Base-by-base conservation (phyloP, 2,329 filamentous ascomycete genomes). In the Thelonectria rubi region DNA sequence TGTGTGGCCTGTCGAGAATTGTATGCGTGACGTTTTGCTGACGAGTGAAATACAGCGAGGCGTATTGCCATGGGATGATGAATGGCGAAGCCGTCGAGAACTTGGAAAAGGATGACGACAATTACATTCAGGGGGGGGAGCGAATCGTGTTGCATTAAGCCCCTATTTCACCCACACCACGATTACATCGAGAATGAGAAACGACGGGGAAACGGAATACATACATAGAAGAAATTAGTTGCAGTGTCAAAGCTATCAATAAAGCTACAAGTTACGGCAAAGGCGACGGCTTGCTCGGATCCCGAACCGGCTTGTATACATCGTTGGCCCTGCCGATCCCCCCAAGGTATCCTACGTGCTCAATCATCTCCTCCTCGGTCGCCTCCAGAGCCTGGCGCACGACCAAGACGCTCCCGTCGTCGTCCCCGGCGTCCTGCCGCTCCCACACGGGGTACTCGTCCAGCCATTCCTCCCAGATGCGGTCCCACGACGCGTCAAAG, bases 401-500 rank as follows among this genome's bases (percentile, higher is more conserved):
- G 26, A 68, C 54, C 50, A 73, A 67, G 12, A 51, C 17, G 3
- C 63, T 54, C 0, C 54, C 63, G 9, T 60, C 49, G 2, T 60
- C 54, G 1, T 49, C 30, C 6, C 32, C 39, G 26, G 45, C 45
- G 3, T 52, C 37, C 8, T 57, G 46, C 10, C 6, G 24, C 20
- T 49, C 24, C 21, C 58, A 15, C 5, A 65, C 14, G 20, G 70
- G 70, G 40, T 70, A 74, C 52, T 64, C 59, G 1, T 65, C 58
- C 43, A 74, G 17, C 75, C 74, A 77, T n/a, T 59, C 37, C 12
- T 73, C 66, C 75, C 75, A 77, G 7, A 69, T 45, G 11, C 54
- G 43, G 21, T 74, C 66, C 67, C 69, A 73, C 7, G 48, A 26
- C 6, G 63, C 34, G 5, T 63, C 60, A 10, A 42, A 9, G 6